Evolutionary conservation across 108 stramenopile genomes (phyloP), one percentile per base, ranked within the genome.

Genomic region (Conticribra guillardii): DNA sequence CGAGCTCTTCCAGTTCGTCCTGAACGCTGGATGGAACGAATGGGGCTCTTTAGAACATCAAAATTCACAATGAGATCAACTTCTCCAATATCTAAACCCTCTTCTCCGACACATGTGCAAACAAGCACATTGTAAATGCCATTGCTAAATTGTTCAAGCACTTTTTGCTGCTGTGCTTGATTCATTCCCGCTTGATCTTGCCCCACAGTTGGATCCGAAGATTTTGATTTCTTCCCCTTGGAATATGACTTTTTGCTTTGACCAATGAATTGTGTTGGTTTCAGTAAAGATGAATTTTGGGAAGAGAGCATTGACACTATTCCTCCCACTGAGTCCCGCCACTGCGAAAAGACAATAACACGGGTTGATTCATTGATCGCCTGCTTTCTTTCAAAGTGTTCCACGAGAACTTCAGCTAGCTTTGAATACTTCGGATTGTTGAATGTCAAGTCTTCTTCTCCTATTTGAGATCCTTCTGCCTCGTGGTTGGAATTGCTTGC

Each of bases 51-150:
- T 5, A 95, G 62, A 0, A 80, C 76, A 60, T 97, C 97, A 72
- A 87, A 97, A 71, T 95, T 95, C 27, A 98, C 89, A 59, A 96
- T 97, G 22, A 99, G 73, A 72, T 97, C 98, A 21, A 99, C 98
- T 53, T 96, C 94, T 17, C 96, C 98, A 73, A 99, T 98, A 71
- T 99, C 97, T 46, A 98, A 84, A 15, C 64, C 73, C 77, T 97
- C 96, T 81, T 97, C 96, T 8, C 87, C 97, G 55, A 97, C 95
- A 66, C 86, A 95, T 2, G 97, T 99, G 32, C 94, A 96, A 19
- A 99, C 97, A 21, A 99, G 82, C 0, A 96, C 89, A 62, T 99
- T 97, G 82, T 73, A 95, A 3, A 61, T 60, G 18, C 91, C 92
- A 11, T 79, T 50, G 22, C 82, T 80, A 81, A 98, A 98, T 44